phyloP scores from a whole-genome alignment of 2,329 filamentous ascomycete species.

The Exophiala sideris region DNA sequence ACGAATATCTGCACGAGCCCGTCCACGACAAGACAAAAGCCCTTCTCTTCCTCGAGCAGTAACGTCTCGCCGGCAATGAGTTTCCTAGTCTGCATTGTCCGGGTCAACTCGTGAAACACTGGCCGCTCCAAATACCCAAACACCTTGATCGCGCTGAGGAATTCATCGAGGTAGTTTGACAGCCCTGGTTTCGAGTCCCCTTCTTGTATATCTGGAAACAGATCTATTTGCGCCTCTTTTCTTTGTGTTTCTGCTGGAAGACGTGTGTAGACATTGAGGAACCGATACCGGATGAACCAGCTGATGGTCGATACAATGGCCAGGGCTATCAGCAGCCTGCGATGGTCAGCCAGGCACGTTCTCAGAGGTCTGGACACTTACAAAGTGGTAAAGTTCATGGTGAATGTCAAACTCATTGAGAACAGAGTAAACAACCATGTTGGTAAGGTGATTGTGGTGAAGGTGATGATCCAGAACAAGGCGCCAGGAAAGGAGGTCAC shows the following conservation, averaged over 20 bases:
- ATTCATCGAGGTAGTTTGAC: constrained; percentile 96
- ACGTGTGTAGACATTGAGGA: constrained; percentile 94
- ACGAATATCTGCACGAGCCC: constrained; percentile 97
- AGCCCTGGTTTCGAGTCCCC: constrained; percentile 85
- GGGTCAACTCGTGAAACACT: constrained; percentile 94
- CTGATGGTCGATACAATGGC: constrained; percentile 78
- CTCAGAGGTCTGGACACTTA: constrained; percentile 46
- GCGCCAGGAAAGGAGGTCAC: constrained; percentile 55
- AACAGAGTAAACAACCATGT: constrained; percentile 86
- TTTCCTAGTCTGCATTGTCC: constrained; percentile 97
- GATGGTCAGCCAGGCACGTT: not conserved
- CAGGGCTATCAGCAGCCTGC: constrained; percentile 70
- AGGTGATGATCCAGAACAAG: constrained; percentile 76
- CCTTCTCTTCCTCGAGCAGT: constrained; percentile 93
- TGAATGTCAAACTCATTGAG: constrained; percentile 91
- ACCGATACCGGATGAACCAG: constrained; percentile 93
- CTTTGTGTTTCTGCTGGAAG: constrained; percentile 91
- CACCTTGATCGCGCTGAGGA: constrained; percentile 96
- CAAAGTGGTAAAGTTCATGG: constrained; percentile 97
- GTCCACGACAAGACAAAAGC: constrained; percentile 95
- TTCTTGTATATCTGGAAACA: constrained; percentile 91
- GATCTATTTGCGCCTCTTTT: constrained; percentile 90
- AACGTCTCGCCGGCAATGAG: constrained; percentile 94
- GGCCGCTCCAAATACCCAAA: constrained; percentile 95
- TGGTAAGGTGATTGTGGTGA: constrained; percentile 83